Evolutionary conservation across 768 basidiomycete species (phyloP).

Genomic region (Xerocomellus amylosporus): DNA sequence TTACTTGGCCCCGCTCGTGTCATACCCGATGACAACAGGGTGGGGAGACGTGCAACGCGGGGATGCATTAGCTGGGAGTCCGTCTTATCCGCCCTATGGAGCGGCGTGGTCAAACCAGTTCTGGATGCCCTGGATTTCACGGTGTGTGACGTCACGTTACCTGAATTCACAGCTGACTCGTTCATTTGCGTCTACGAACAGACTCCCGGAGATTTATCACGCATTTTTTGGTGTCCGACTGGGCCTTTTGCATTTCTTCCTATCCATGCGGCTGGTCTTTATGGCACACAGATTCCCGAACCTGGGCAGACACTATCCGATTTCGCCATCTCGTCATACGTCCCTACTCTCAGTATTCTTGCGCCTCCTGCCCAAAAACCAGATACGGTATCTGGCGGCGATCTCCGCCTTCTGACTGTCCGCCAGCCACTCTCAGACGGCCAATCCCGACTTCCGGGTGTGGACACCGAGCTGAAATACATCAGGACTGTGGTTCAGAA

Average conservation of each 20-base stretch:
- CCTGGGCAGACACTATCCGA: background rate
- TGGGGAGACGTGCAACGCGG: background rate
- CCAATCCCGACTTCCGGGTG: conserved; percentile 6
- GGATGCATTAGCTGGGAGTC: background rate
- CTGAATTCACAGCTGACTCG: background rate
- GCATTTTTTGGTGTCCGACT: background rate
- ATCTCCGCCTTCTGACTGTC: background rate
- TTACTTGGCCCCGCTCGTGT: background rate
- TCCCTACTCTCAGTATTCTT: conserved; percentile 12
- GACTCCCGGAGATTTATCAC: background rate
- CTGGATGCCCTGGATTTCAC: background rate
- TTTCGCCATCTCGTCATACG: background rate
- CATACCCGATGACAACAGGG: background rate
- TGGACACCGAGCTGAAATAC: conserved; percentile 23
- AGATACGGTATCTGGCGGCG: background rate
- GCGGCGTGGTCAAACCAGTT: conserved; percentile 3
- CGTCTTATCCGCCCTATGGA: conserved; percentile 7
- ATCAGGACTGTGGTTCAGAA: background rate
- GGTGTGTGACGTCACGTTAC: background rate
- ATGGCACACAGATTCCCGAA: background rate
- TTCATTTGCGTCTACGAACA: conserved; percentile 4
- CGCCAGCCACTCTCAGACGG: conserved; percentile 16
- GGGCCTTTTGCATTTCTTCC: background rate
- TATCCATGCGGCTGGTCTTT: background rate
- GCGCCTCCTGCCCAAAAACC: background rate